phyloP scores from a whole-genome alignment of 345 rosid genomes.

The Syzygium jambos region DNA sequence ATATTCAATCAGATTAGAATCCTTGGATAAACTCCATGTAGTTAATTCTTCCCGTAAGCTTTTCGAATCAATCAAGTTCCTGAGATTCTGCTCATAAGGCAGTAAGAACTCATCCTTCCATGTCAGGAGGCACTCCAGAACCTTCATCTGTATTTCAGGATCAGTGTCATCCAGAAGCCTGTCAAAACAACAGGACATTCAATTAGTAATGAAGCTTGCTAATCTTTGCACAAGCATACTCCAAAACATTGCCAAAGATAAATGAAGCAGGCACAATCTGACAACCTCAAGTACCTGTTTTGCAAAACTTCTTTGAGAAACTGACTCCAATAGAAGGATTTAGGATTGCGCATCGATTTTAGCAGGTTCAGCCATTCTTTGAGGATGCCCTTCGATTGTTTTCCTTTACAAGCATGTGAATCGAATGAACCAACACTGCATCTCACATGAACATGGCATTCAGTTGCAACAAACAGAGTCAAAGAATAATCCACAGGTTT shows the following conservation, averaged over 20 bases:
- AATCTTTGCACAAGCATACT: neutral
- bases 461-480: neutral
- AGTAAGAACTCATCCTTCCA: slow-evolving; percentile 71
- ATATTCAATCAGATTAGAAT: slow-evolving; percentile 44
- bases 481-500: neutral
- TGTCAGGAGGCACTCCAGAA: slow-evolving; percentile 73
- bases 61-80: slow-evolving; percentile 69
- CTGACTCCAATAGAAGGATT: slow-evolving; percentile 42
- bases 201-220: neutral
- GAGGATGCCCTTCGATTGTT: slow-evolving; percentile 68
- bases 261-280: neutral
- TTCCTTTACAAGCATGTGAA: slow-evolving; percentile 48
- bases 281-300: slow-evolving; percentile 43
- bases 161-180: slow-evolving; percentile 92
- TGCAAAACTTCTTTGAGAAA: slow-evolving; percentile 68
- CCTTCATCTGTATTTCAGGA: slow-evolving; percentile 66
- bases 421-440: slow-evolving; percentile 56
- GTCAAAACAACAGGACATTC: slow-evolving; percentile 4
- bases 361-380: slow-evolving; percentile 83
- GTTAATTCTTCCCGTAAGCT: slow-evolving; percentile 73
- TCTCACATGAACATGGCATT: neutral
- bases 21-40: slow-evolving; percentile 75
- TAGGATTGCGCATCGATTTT: slow-evolving; percentile 62
- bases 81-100: slow-evolving; percentile 64
- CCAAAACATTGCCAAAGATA: neutral